These are phyloP conservation scores for Aspergillus thermomutatus DNA, from an alignment of 2,329 filamentous ascomycete species.

Conservation along the genomic window DNA sequence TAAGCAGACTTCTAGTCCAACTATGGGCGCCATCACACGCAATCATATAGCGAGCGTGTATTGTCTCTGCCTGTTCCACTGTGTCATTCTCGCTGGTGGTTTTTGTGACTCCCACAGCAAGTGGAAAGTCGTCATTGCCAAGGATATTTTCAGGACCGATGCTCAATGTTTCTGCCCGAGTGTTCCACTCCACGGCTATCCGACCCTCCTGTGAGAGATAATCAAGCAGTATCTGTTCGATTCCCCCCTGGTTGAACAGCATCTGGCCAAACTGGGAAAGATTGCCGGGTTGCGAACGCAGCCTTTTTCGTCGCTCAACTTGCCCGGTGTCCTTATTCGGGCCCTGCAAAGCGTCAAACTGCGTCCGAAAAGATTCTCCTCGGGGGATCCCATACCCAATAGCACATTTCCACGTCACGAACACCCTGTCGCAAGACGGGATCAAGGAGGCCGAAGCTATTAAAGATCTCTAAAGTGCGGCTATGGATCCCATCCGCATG, in stretches of 20 bases:
- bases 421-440: constrained; percentile 1
- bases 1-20: constrained; percentile 8
- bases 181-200: constrained; percentile 7
- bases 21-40: constrained; percentile 16
- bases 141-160: background rate
- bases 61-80: background rate
- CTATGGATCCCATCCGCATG: constrained; percentile 58
- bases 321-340: constrained; percentile 1
- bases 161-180: constrained; percentile 2
- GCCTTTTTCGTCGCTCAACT: constrained; percentile 7
- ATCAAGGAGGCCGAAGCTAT: constrained; percentile 61
- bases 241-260: constrained; percentile 13
- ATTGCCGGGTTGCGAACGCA: background rate
- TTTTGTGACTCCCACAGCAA: background rate
- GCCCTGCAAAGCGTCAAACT: background rate
- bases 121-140: background rate
- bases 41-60: constrained; percentile 12
- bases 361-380: background rate
- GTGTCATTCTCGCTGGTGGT: background rate
- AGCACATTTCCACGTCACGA: constrained; percentile 8
- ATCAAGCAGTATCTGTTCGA: constrained; percentile 12
- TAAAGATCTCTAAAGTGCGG: constrained; percentile 68
- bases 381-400: constrained; percentile 9
- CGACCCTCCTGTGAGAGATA: background rate
- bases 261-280: constrained; percentile 7